Base-by-base conservation (phyloP, 352 stramenopile species). In the Pythium graminicola region DNA sequence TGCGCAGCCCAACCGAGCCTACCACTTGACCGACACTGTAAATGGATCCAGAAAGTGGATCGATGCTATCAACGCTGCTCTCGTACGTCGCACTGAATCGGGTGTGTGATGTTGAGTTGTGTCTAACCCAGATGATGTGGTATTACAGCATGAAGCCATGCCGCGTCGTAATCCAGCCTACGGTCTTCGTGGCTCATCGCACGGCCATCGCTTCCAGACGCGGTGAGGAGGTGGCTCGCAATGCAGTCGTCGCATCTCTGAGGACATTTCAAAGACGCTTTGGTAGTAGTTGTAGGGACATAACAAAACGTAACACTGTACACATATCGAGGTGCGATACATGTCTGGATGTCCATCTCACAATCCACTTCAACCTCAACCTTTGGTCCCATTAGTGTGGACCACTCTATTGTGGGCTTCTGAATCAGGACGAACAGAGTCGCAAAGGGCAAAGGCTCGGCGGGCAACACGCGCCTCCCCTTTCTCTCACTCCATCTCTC, bases 1-100 rank as follows among this genome's bases (percentile, higher is more conserved):
- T 47, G 8, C 5, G 20, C 22, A 94, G 83, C 83, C 83, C 16
- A 92, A 94, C 54, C 77, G 83, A 52, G 81, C 85, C 55, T 94
- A 94, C 62, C 83, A 94, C 70, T 55, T 94, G 48, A 90, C 87
- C 51, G 81, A 94, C 54, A 65, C 82, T 46, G 76, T 91, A 53
- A 92, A 94, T 54, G 83, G 83, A 40, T 92, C 83, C 36, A 92
- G 89, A 70, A 94, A 94, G 56, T 94, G 83, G 83, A 86, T 91
- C 28, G 83, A 94, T 46, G 81, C 83, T 51, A 92, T 94, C 62
- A 94, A 94, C 58, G 77, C 79, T 26, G 80, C 80, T 54, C 66
- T 94, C 55, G 49, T 64, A 41, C 31, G 48, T 54, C 2, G 24
- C 5, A 31, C 22, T 31, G 31, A 14, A 1, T 28, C 33, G 9